Base-by-base conservation (phyloP, 1,139 yeast species). In the Suzukiozyma palmioleophila region DNA sequence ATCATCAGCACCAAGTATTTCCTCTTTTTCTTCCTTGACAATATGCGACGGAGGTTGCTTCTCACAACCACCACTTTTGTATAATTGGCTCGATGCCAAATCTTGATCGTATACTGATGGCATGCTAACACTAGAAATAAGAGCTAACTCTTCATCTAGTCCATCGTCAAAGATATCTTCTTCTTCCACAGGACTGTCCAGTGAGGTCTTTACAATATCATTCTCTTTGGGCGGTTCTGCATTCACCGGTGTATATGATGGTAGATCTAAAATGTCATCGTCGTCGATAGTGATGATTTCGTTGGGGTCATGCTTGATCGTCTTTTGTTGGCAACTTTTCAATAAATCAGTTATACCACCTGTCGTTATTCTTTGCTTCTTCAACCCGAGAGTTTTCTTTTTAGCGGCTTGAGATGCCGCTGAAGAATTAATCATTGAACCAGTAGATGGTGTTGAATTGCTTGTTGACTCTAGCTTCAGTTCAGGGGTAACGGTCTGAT, bases 81-180 rank as follows among this genome's bases (percentile, higher is more conserved):
- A 18, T 18, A 18, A 5, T 18, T 18, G 22, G 7, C 22, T 18
- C n/a, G 33, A 22, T 22, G 26, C 39, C 25, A 26, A 26, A 18
- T 38, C 43, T 14, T 22, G 13, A 18, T 33, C 34, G 25, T 28
- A 15, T 13, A 25, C 39, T 24, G 21, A 12, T 10, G 32, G 14
- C 13, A 18, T 15, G 18, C 22, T 24, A 4, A 12, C 8, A n/a
- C 24, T 16, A 9, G 33, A 21, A 14, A 26, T 26, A 8, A 32
- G 26, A n/a, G 43, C 54, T 24, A 57, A 42, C 31, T 54, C 59
- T 3, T 57, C 62, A 34, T 62, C 64, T 15, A 61, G 48, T 1
- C 60, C 63, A 40, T 61, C 67, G 38, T 61, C 56, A 44, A 59
- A 58, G 3, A 50, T 50, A n/a, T 54, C 56, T 14, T 54, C 56